phyloP scores from a whole-genome alignment of 148 eudicot species.

The Cornus florida region DNA sequence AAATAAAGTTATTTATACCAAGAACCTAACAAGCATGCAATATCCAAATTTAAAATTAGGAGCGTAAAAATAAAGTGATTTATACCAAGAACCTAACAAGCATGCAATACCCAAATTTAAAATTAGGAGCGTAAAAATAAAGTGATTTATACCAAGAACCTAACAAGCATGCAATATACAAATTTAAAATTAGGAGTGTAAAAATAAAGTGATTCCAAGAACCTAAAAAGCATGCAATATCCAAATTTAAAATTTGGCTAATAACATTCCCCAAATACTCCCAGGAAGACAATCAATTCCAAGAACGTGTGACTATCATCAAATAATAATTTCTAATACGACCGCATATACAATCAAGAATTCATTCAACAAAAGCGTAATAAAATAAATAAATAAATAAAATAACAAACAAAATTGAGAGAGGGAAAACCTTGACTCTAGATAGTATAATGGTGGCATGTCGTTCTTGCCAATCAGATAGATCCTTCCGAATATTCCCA shows the following conservation, averaged over 20 bases:
- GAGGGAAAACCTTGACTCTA: constrained; percentile 67
- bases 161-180: no score
- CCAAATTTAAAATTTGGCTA: neutral
- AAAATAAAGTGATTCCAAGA: neutral
- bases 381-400: neutral
- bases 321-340: neutral
- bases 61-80: neutral
- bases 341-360: neutral
- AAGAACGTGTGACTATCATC: neutral
- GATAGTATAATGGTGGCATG: constrained; percentile 81
- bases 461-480: constrained; percentile 84
- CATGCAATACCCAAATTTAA: no score
- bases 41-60: no score
- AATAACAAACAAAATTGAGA: neutral
- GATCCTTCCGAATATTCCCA: constrained; percentile 56
- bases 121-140: neutral
- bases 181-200: neutral
- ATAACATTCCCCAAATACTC: neutral
- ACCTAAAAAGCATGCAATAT: neutral
- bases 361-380: neutral
- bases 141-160: neutral
- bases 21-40: neutral
- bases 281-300: neutral
- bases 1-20: no score
- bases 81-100: neutral